Conservation (phyloP, 176 grass and related monocot species). For the Musa acuminata region DNA sequence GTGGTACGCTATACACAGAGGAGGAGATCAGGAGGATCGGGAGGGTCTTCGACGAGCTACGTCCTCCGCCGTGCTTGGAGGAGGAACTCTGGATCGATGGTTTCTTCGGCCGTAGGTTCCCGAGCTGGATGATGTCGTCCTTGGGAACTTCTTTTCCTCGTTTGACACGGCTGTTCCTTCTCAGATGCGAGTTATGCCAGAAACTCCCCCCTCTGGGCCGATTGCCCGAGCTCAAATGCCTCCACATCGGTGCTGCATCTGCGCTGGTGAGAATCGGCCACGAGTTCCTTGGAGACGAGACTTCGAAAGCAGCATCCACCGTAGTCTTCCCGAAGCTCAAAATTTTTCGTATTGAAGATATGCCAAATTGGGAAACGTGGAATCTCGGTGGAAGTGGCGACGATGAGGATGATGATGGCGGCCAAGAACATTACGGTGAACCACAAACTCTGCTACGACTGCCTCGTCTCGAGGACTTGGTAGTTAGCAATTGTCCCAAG, state of each 20-base stretch:
- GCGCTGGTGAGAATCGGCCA: slow-evolving; percentile 17
- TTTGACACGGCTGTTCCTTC: slow-evolving; percentile 36
- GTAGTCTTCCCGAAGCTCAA: slow-evolving; percentile 43
- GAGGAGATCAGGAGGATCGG: slow-evolving; percentile 29
- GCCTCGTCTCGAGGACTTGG: slow-evolving; percentile 42
- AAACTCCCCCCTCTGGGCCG: slow-evolving; percentile 36
- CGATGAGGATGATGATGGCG: background rate
- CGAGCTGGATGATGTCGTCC: slow-evolving; percentile 33
- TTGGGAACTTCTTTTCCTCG: slow-evolving; percentile 34
- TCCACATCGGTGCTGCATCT: slow-evolving; percentile 38
- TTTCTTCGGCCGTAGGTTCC: slow-evolving; percentile 47
- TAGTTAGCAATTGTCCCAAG: slow-evolving; percentile 50
- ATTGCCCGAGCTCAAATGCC: slow-evolving; percentile 44
- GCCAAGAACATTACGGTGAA: no score
- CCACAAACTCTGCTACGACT: background rate
- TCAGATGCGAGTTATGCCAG: slow-evolving; percentile 38
- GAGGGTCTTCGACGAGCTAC: slow-evolving; percentile 39
- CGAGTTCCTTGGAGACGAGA: slow-evolving; percentile 27
- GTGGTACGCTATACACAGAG: background rate
- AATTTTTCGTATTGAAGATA: slow-evolving; percentile 36
- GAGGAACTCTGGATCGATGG: slow-evolving; percentile 45
- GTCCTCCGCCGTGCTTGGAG: slow-evolving; percentile 42
- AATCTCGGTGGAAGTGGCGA: slow-evolving; percentile 21
- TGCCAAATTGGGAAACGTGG: slow-evolving; percentile 46
- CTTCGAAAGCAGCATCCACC: slow-evolving; percentile 22